These are phyloP conservation scores for Nakazawaea peltata DNA, from an alignment of 805 yeast genomes.

Conservation along the genomic window DNA sequence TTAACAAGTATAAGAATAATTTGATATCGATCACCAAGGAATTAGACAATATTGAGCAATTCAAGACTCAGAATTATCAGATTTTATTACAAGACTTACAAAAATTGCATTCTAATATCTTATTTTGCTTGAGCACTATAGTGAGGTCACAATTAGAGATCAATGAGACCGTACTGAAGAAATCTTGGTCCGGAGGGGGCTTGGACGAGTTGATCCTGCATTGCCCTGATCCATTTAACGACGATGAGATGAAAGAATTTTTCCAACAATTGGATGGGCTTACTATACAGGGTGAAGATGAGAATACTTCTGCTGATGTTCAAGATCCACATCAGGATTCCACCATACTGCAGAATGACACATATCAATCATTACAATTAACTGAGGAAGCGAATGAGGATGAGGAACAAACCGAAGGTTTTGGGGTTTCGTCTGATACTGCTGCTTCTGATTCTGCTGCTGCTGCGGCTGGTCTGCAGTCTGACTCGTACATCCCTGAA, in stretches of 20 bases:
- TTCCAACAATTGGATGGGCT: constrained; percentile 1
- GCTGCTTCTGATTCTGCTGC: too few species aligned
- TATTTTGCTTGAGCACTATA: constrained; percentile 17
- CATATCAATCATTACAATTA: too few species aligned
- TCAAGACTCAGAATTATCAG: constrained; percentile 69
- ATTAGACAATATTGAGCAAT: constrained; percentile 68
- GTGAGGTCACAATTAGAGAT: constrained; percentile 78
- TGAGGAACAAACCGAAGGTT: too few species aligned
- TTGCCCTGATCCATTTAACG: constrained; percentile 59
- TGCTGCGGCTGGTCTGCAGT: too few species aligned
- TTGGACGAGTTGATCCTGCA: constrained; percentile 57
- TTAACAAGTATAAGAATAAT: constrained; percentile 60
- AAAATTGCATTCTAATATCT: constrained; percentile 50
- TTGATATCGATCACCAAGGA: constrained; percentile 62
- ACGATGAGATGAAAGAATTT: constrained; percentile 15
- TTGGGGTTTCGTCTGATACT: too few species aligned
- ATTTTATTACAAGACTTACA: constrained; percentile 56
- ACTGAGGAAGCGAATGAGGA: too few species aligned
- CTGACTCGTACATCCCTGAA: too few species aligned
- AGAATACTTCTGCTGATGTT: constrained; percentile 12
- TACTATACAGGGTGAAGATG: too few species aligned
- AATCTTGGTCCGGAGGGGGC: constrained; percentile 87
- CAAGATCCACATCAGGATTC: too few species aligned
- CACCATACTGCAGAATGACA: too few species aligned
- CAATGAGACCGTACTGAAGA: constrained; percentile 70